These are phyloP conservation scores for Boletus rubescentipes DNA, from an alignment of 768 basidiomycete species.

Conservation along the genomic window DNA sequence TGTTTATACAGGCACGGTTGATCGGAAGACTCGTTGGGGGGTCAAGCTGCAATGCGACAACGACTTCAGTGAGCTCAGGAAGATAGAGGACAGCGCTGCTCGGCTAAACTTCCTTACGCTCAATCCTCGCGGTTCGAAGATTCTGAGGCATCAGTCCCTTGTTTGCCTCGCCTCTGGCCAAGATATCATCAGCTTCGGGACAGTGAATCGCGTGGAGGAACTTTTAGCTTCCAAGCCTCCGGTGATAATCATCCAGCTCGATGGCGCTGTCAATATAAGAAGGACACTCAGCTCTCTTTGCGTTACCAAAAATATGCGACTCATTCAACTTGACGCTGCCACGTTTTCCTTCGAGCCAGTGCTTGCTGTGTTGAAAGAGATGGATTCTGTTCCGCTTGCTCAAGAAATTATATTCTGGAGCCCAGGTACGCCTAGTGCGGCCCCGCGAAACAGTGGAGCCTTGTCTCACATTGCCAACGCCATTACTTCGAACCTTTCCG, in stretches of 20 bases:
- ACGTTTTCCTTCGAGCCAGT: conserved; percentile 63
- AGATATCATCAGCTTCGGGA: conserved; percentile 53
- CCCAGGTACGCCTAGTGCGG: conserved; percentile 7
- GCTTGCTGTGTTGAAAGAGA: conserved; percentile 47
- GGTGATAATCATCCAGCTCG: conserved; percentile 52
- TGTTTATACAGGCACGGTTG: conserved; percentile 32
- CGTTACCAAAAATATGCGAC: conserved; percentile 31
- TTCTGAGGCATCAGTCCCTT: conserved; percentile 54
- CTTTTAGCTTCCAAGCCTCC: conserved; percentile 48
- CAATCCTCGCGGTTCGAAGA: conserved; percentile 28
- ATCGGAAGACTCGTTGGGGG: conserved; percentile 38
- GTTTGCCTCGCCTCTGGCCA: conserved; percentile 49
- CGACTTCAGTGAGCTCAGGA: conserved; percentile 37
- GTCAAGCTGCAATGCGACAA: conserved; percentile 36
- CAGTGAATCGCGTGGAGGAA: conserved; percentile 53
- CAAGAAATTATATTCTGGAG: conserved; percentile 57
- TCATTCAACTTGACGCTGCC: conserved; percentile 58
- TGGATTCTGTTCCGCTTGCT: conserved; percentile 39
- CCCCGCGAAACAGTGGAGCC: background rate
- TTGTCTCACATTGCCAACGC: conserved; percentile 22
- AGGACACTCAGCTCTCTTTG: conserved; percentile 41
- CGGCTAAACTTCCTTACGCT: conserved; percentile 36
- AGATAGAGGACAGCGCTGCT: conserved; percentile 25
- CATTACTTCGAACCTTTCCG: conserved; percentile 30
- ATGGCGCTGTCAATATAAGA: conserved; percentile 38